Evolutionary conservation across 2,329 filamentous ascomycete genomes (phyloP), one percentile per base, ranked within the genome.

Genomic region (Orbilia blumenaviensis): DNA sequence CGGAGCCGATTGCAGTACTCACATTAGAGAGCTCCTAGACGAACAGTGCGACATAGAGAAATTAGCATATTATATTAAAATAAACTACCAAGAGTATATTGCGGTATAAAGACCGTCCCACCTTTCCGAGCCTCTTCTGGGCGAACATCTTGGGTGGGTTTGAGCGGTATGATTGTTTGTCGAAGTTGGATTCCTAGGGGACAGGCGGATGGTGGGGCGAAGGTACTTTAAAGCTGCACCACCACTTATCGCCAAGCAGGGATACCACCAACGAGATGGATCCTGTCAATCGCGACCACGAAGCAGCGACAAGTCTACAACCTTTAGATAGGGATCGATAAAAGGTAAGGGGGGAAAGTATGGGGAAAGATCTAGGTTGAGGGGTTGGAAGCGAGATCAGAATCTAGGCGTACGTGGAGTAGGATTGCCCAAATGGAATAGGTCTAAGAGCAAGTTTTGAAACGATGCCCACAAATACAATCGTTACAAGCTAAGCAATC

Each of bases 1-100:
- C n/a, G n/a, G n/a, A n/a, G 41, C 36, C 27, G 50, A 36, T 16
- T 61, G 46, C 18, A 12, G 62, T 66, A 50, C 12, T 62, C 85
- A 88, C 86, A 84, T 88, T 89, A 4, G 82, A 78, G 66, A 88
- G 84, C 84, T 89, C 87, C 85, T 87, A 78, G 50, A 42, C 74
- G 12, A 9, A 27, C 5, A 10, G 48, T 7, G n/a, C n/a, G 62
- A 38, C 14, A 50, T 23, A 12, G 34, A 77, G 25, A 67, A 78
- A 38, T 82, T 77, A 81, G 82, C 79, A 56, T 58, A 27, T 21
- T 34, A n/a, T 44, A 41, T 25, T n/a, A 42, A 52, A 9, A 12
- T 23, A 18, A 9, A n/a, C n/a, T n/a, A n/a, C 25, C 7, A 42
- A 54, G n/a, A 21, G 12, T 5, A 50, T 23, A 10, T 12, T 3